A percentile compares a stretch with the other conserved stretches of the same genome.
Conservation (phyloP, 768 basidiomycete species). For the Russula ochroleuca region DNA sequence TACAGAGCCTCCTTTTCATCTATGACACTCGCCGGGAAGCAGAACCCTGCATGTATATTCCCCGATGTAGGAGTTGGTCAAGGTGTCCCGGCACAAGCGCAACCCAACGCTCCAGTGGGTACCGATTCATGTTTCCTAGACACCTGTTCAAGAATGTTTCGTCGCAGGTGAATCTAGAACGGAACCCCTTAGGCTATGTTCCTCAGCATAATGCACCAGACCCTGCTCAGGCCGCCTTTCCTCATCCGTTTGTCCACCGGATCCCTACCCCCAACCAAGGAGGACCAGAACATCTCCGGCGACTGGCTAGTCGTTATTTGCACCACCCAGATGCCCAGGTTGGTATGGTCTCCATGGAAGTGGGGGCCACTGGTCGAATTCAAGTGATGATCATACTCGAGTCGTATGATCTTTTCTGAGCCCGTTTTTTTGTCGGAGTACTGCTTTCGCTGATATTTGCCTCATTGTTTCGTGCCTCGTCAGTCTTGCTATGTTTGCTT, state of each 20-base stretch:
- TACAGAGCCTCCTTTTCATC: not conserved
- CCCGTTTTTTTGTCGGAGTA: not conserved
- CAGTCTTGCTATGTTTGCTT: too few species aligned
- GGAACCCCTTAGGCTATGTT: not conserved
- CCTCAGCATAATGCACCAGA: not conserved
- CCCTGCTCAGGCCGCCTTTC: not conserved
- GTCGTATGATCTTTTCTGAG: not conserved
- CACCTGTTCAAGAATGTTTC: not conserved
- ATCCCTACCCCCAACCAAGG: not conserved
- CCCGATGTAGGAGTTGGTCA: not conserved
- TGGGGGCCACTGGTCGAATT: not conserved
- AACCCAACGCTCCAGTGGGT: not conserved
- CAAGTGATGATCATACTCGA: conserved; percentile 8
- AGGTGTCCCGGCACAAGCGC: not conserved
- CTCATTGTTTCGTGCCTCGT: not conserved
- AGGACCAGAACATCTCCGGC: not conserved
- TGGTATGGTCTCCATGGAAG: conserved; percentile 2
- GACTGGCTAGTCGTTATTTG: not conserved
- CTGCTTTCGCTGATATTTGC: not conserved
- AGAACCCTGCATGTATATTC: not conserved
- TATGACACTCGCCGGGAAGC: not conserved
- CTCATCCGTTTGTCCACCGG: not conserved
- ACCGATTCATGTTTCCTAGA: not conserved
- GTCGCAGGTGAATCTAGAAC: not conserved
- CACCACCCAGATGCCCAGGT: not conserved